Evolutionary conservation across 176 grass and related monocot species (phyloP).

Genomic region (Phyllostachys edulis): DNA sequence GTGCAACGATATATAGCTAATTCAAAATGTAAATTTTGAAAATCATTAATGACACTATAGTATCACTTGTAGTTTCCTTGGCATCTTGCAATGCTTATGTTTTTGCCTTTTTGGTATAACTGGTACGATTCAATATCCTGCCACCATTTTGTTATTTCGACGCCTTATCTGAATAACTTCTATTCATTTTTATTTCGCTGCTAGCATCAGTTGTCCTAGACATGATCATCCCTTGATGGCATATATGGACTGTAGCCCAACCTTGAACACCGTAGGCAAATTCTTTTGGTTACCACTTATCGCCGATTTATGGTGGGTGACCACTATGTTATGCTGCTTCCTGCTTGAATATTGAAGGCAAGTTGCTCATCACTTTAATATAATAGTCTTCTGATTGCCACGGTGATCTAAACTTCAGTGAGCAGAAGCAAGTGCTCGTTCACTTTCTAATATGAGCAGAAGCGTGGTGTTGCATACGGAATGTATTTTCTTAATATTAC

Average conservation of each 20-base stretch:
- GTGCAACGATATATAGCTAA: background rate
- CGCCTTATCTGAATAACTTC: background rate
- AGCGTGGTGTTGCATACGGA: background rate
- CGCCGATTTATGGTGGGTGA: background rate
- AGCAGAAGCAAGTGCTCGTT: background rate
- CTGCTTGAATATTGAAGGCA: background rate
- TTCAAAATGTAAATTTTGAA: background rate
- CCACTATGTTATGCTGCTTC: background rate
- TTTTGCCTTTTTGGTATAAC: background rate
- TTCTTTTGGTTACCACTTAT: background rate
- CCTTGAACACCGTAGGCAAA: background rate
- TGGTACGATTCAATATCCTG: background rate
- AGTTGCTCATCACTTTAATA: background rate
- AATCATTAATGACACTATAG: background rate
- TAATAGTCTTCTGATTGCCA: background rate
- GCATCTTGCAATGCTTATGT: background rate
- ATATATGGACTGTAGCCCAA: background rate
- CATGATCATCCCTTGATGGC: background rate
- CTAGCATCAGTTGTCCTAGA: background rate
- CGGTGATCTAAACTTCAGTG: background rate
- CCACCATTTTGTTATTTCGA: background rate
- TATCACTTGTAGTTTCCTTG: background rate
- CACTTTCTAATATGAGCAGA: background rate
- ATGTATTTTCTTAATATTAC: background rate
- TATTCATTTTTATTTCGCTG: background rate